Evolutionary conservation across 2,329 filamentous ascomycete genomes (phyloP), one percentile per base, ranked within the genome.

Genomic region (Ramularia endophylla): DNA sequence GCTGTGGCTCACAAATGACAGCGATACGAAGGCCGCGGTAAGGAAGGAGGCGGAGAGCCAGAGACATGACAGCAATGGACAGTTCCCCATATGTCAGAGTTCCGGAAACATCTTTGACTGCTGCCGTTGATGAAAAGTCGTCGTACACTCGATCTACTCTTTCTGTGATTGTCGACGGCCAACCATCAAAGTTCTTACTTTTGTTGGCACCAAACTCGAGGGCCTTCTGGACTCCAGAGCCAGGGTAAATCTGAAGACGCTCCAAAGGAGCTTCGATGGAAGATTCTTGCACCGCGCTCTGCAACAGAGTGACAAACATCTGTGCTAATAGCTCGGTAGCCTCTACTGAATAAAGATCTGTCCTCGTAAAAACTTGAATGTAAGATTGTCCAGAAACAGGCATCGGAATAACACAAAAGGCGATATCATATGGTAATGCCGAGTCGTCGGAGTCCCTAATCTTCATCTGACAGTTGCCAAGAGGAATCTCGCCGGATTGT

Each of bases 321-420:
- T 48, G 20, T 2, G 40, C 36, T 8, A 51, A 27, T 33, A 49
- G 20, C 7, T 47, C 36, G 7, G 46, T 44, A 13, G 43, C 48
- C 30, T 46, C 43, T 13, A 12, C 29, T n/a, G 46, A 48, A 27
- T 51, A 51, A n/a, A 51, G 16, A 36, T 49, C 41, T 3, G 27
- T 22, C n/a, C 43, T 40, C 3, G 38, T 43, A 11, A 40, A 11
- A 20, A 50, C 36, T 30, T 50, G 47, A 6, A 50, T 36, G 22
- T 34, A 47, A 13, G 44, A 50, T 9, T 44, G 38, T 7, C 43
- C 48, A 28, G 44, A 36, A 1, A 20, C 27, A 25, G 40, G 41
- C 44, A 48, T 47, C 9, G 48, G 42, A 8, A 41, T 37, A 28
- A 45, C 42, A 30, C 40, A 41, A 27, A 51, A 47, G 5, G 48